Base-by-base conservation (phyloP, 768 basidiomycete species). In the Lactifluus pinguis region DNA sequence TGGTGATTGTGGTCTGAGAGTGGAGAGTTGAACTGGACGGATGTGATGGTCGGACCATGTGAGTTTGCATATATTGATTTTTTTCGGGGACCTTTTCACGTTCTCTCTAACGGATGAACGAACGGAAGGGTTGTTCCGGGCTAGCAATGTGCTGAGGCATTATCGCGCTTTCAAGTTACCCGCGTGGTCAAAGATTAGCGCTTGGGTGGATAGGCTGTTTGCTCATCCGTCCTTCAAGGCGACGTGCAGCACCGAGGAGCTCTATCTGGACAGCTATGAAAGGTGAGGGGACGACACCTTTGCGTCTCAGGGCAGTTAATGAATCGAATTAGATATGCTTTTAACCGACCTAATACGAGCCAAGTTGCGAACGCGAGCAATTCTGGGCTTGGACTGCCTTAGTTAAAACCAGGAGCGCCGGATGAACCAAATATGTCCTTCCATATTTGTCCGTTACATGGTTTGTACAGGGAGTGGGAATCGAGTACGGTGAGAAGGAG, bases 361-460 rank as follows among this genome's bases (percentile, higher is more conserved):
- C 83, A 84, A 66, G 84, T 87, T 11, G 87, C 86, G 6, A 83
- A 81, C 64, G 87, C 87, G 4, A 89, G 89, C 66, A 89, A 89
- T 61, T 70, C 80, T 7, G 87, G 86, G 21, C 77, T 75, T 53
- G 78, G 74, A 0, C 71, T 89, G 34, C 87, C 87, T 30, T 53
- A 10, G 10, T 36, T 36, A 10, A 8, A 53, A n/a, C 11, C 21
- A 36, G 36, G 25, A 21, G 19, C 34, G 10, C 6, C 34, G 10
- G 34, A 36, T 36, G 34, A 36, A 36, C 34, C 25, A 25, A 25
- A 25, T 25, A 25, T 25, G 25, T 25, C 25, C 25, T 25, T 25
- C 25, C 25, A 25, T 25, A 25, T 25, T 25, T 25, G 25, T 25
- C 2, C n/a, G n/a, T 25, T 25, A 25, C 25, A 25, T 25, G 25